Evolutionary conservation across 129 eudicot genomes (phyloP).

Genomic region (Sambucus nigra): DNA sequence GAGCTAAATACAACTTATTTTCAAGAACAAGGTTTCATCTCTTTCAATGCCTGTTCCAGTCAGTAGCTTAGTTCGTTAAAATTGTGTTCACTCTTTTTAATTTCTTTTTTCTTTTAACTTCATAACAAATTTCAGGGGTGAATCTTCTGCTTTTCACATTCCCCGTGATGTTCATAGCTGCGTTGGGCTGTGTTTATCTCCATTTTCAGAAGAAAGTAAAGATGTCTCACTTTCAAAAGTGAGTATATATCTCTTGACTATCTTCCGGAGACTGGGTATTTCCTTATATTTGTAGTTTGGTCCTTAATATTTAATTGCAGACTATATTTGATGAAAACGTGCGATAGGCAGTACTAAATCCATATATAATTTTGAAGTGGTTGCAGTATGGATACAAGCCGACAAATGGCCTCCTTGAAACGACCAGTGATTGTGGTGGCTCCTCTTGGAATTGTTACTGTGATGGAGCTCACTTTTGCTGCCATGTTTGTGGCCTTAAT

Average conservation of each 20-base stretch:
- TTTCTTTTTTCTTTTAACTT: background rate
- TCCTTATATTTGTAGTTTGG: too few species aligned
- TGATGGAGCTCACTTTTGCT: constrained; percentile 43
- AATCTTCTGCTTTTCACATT: constrained; percentile 61
- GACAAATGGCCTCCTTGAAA: constrained; percentile 24
- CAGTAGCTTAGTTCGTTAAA: too few species aligned
- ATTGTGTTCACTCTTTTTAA: too few species aligned
- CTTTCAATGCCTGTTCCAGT: too few species aligned
- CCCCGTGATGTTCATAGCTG: constrained; percentile 59
- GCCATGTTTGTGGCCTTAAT: constrained; percentile 45
- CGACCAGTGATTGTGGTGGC: constrained; percentile 55
- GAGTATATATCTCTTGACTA: background rate
- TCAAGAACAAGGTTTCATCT: constrained; percentile 41
- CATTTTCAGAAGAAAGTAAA: constrained; percentile 28
- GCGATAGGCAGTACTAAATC: background rate
- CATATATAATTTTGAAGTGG: too few species aligned
- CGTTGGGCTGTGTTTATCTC: constrained; percentile 55
- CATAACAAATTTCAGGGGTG: constrained; percentile 42
- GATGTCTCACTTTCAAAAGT: constrained; percentile 31
- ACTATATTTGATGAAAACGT: background rate
- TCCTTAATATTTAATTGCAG: background rate
- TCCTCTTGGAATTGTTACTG: constrained; percentile 54
- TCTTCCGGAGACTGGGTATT: too few species aligned
- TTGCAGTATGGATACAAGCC: constrained; percentile 6
- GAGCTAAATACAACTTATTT: constrained; percentile 48